Evolutionary conservation across 805 yeast genomes (phyloP).

Genomic region (Wilhelminamyces savonicus): DNA sequence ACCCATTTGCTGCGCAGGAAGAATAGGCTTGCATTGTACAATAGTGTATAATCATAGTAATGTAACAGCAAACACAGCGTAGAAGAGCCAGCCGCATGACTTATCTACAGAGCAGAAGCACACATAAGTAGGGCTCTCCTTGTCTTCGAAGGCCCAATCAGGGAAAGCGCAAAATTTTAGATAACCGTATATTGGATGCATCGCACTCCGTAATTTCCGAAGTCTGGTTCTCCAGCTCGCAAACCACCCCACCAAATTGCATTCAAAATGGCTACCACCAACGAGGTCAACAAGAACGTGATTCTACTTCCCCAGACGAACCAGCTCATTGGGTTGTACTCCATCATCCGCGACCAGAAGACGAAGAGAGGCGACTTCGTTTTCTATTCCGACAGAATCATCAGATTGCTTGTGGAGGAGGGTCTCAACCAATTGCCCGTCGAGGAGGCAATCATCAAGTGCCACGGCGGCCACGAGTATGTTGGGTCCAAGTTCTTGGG

Average conservation of each 20-base stretch:
- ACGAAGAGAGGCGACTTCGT: constrained; percentile 91
- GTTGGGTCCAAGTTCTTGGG: constrained; percentile 82
- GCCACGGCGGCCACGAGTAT: constrained; percentile 69
- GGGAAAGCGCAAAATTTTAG: no score
- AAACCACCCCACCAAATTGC: no score
- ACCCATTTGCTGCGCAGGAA: constrained; percentile 47
- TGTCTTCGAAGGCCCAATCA: no score
- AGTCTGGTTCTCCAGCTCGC: no score
- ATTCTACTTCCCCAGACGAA: constrained; percentile 77
- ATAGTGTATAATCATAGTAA: not conserved
- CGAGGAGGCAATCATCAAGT: constrained; percentile 55
- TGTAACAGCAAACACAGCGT: no score
- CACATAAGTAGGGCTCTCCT: no score
- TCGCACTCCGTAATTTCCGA: no score
- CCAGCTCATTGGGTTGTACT: constrained; percentile 80
- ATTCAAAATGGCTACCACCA: constrained; percentile 9
- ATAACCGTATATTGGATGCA: no score
- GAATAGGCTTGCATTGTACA: no score
- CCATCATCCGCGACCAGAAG: constrained; percentile 77
- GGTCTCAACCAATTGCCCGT: constrained; percentile 94
- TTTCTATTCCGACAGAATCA: constrained; percentile 91
- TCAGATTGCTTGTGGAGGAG: constrained; percentile 88
- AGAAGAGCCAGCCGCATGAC: no score
- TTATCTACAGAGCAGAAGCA: no score
- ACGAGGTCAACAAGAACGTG: constrained; percentile 44